Evolutionary conservation across 352 stramenopile genomes (phyloP).

Genomic region (Pythium dissotocum): DNA sequence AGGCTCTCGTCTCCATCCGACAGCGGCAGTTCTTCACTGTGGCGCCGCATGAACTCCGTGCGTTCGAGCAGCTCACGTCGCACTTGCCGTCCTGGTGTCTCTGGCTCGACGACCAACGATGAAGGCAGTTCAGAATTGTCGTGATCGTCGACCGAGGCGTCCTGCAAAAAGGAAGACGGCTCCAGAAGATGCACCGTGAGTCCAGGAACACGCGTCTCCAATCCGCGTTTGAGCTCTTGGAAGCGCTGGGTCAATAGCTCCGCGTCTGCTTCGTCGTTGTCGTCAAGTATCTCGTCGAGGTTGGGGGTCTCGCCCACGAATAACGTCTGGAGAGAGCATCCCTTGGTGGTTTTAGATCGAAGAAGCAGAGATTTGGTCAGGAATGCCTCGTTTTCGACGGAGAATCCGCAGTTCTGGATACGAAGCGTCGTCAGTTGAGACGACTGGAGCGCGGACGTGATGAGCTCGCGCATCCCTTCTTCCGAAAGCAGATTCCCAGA

Average conservation of each 20-base stretch:
- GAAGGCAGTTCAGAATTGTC: neutral
- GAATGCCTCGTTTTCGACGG: conserved; percentile 12
- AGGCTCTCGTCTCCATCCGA: conserved; percentile 23
- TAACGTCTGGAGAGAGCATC: conserved; percentile 9
- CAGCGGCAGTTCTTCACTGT: conserved; percentile 28
- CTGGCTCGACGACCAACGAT: conserved; percentile 3
- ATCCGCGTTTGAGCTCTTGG: conserved; percentile 13
- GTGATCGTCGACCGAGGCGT: neutral
- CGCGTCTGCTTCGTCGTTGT: conserved; percentile 6
- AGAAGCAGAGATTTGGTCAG: conserved; percentile 14
- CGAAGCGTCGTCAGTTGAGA: conserved; percentile 31
- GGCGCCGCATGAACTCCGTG: conserved; percentile 27
- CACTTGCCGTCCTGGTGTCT: conserved; percentile 22
- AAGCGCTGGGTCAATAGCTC: neutral
- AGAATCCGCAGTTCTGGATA: conserved; percentile 38
- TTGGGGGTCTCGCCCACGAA: conserved; percentile 15
- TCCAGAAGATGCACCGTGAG: conserved; percentile 18
- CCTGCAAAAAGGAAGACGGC: neutral
- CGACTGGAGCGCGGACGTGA: conserved; percentile 10
- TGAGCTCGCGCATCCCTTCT: conserved; percentile 38
- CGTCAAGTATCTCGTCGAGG: conserved; percentile 17
- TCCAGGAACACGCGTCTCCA: conserved; percentile 4
- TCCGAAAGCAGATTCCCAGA: conserved; percentile 39
- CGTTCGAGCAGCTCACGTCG: conserved; percentile 26
- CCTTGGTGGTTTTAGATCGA: conserved; percentile 11